Base-by-base conservation (phyloP, 176 grass and related monocot species). In the Chrysopogon serrulatus region DNA sequence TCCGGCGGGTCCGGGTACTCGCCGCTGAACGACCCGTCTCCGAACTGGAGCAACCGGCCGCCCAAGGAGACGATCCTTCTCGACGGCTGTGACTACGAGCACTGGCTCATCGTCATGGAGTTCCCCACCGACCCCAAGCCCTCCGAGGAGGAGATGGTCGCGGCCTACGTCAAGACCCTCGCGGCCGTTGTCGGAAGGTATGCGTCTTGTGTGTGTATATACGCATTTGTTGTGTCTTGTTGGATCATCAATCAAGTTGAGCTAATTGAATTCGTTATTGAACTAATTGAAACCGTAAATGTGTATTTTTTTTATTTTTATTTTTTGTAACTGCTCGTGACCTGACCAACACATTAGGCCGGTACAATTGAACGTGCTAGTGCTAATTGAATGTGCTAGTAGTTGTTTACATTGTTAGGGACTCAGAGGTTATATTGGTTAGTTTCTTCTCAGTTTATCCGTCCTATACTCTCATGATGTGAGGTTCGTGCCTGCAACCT, bases 61-160 rank as follows among this genome's bases (percentile, higher is more conserved):
- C 96, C 93, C 28, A 98, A 98, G 51, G 96, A 98, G 83, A 98
- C 96, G 3, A 92, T 98, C 85, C 88, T 98, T 18, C 91, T 98
- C 34, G 96, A 98, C 53, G 95, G 95, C 32, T 98, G 95, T 41
- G 92, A 98, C 76, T 98, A 98, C 79, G 95, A 93, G 88, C 92
- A 98, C 89, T 98, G 95, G 95, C 90, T 98, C 47, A 90, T 98
- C 33, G 95, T 98, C 71, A 83, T 95, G 92, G 95, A 95, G 77
- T 98, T 98, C 73, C 88, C 90, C 37, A 39, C 89, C 26, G 80
- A 90, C 33, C 85, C 89, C 26, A 92, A 91, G 68, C 92, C 90
- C 34, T 77, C 86, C 6, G 92, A 98, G 90, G 92, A 98, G 10
- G 87, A 95, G 76, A 98, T 98, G 95, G 73, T 98, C 23, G 86